Evolutionary conservation across 2,329 filamentous ascomycete species (phyloP), one percentile per base, ranked within the genome.

Genomic region (Laburnicola sp.): DNA sequence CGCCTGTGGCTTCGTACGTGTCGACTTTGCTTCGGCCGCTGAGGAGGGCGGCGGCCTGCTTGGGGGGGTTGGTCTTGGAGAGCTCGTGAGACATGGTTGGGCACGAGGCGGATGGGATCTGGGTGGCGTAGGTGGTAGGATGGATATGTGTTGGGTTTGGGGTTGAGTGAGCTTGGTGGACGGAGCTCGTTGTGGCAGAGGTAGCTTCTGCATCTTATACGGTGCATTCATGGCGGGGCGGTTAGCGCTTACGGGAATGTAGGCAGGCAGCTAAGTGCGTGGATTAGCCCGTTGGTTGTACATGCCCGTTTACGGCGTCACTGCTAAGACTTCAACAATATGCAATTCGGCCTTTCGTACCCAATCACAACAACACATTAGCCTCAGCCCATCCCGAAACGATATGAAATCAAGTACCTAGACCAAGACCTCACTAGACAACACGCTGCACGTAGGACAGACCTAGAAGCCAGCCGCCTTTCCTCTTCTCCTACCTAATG

Each of bases 1-100:
- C 69, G 45, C 65, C 66, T 31, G 64, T 66, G 25, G 58, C 52
- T 45, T 67, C 62, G 54, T 71, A 71, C 27, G 62, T 64, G 8
- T 46, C 30, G 32, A 68, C 64, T 48, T 65, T 66, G 21, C 53
- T 47, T n/a, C 51, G 44, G 21, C 58, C 56, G 30, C 36, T 49
- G n/a, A 70, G 55, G 26, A 70, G 53, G 10, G 54, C 56, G 31
- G 53, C 50, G 6, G 63, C 65, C 48, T 66, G 66, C 6, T 57
- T 57, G 22, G 66, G 66, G 7, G 62, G 43, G 8, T 6, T 26
- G 11, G 22, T 45, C 30, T 45, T 32, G 21, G 21, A 6, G 43
- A 45, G 16, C n/a, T 32, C 34, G 32, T 45, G 43, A 9, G 43
- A 21, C 43, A 45, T 45, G 26, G 5, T 45, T 16, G 22, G 16